Evolutionary conservation across 176 grass and related monocot genomes (phyloP).

Genomic region (Oryza glaberrima): DNA sequence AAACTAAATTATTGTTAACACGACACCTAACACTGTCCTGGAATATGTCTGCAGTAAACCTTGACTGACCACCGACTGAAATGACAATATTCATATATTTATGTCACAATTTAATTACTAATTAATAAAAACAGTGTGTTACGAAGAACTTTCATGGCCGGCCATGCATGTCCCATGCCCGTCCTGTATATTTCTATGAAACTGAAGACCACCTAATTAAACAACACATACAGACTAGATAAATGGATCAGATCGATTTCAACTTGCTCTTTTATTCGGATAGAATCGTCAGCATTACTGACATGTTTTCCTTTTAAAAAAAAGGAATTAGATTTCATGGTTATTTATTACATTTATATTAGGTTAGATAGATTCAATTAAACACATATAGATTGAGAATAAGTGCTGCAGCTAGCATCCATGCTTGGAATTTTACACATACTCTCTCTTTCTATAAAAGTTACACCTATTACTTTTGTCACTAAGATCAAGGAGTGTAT

Average conservation of each 20-base stretch:
- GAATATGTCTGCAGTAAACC: conserved; percentile 7
- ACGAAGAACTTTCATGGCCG: not conserved
- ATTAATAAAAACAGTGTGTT: not conserved
- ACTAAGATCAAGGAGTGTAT: too few species aligned
- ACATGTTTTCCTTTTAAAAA: too few species aligned
- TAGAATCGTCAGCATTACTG: too few species aligned
- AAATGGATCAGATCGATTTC: not conserved
- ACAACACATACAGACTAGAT: not conserved
- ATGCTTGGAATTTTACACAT: not conserved
- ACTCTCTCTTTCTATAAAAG: too few species aligned
- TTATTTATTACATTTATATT: not conserved
- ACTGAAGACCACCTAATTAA: not conserved
- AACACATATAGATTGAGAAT: not conserved
- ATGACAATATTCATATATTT: not conserved
- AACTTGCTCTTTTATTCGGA: not conserved
- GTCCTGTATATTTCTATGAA: not conserved
- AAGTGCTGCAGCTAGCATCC: not conserved
- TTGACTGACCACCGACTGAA: not conserved
- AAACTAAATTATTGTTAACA: conserved; percentile 34
- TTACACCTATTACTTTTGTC: too few species aligned
- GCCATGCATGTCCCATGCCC: not conserved
- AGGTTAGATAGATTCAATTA: not conserved
- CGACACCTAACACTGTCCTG: conserved; percentile 26
- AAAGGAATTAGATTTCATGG: not conserved
- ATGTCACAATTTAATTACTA: not conserved